Percentiles rank a stretch among this genome's conserved stretches.
Conservation (phyloP, 2,329 filamentous ascomycete species). For the Zymoseptoria brevis region DNA sequence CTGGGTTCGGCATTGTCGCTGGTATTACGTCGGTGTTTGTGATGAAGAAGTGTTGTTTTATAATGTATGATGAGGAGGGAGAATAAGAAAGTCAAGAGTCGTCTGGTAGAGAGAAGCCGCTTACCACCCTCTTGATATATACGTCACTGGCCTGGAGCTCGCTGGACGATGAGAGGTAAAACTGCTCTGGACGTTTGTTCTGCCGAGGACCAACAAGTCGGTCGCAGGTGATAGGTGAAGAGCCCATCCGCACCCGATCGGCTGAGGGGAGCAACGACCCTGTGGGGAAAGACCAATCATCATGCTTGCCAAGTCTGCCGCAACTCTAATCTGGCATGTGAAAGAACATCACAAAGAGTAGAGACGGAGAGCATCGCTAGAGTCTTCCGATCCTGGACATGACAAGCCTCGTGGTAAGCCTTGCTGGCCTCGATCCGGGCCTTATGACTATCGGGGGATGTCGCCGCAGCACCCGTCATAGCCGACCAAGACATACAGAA, state of each 20-base stretch:
- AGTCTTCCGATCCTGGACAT: constrained; percentile 1
- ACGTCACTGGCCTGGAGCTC: constrained; percentile 13
- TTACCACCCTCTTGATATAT: constrained; percentile 13
- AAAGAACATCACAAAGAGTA: constrained; percentile 2
- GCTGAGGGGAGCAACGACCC: constrained; percentile 2
- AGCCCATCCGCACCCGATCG: constrained; percentile 4
- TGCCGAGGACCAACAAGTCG: constrained; percentile 6
- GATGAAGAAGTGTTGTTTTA: background rate
- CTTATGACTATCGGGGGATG: background rate
- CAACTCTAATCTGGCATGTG: constrained; percentile 4
- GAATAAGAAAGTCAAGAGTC: constrained; percentile 1
- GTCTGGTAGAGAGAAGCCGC: constrained; percentile 6
- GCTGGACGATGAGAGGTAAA: constrained; percentile 1
- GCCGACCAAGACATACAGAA: constrained; percentile 7
- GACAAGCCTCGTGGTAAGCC: constrained; percentile 1
- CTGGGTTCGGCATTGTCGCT: constrained; percentile 19
- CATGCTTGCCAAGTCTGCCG: background rate
- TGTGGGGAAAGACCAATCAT: constrained; percentile 2
- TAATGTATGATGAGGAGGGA: background rate
- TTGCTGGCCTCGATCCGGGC: background rate
- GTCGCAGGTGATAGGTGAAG: constrained; percentile 6
- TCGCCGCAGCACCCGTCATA: constrained; percentile 11
- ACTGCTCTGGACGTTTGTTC: background rate
- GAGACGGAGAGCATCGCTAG: constrained; percentile 1
- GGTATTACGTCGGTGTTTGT: constrained; percentile 1